Conservation (phyloP, 2,329 filamentous ascomycete species). For the Talaromyces atroroseus region DNA sequence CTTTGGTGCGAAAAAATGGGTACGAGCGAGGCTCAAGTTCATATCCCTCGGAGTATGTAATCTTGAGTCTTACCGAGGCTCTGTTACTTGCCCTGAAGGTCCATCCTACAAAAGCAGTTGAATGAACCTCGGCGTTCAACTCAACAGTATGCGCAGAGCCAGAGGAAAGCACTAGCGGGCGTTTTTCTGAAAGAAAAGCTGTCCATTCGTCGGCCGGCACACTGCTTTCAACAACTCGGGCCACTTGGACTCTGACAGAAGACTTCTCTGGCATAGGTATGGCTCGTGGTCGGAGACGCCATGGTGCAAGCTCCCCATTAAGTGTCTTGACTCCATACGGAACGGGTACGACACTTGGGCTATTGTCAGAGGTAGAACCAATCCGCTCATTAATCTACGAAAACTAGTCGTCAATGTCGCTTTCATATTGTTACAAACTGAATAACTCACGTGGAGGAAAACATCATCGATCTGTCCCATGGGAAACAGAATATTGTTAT, state of each 20-base stretch:
- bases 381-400: conserved; percentile 4
- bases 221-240: conserved; percentile 15
- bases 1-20: conserved; percentile 38
- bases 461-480: conserved; percentile 31
- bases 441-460: conserved; percentile 35
- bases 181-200: neutral
- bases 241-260: conserved; percentile 15
- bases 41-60: conserved; percentile 31
- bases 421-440: neutral
- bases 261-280: conserved; percentile 34
- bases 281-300: conserved; percentile 32
- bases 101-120: conserved; percentile 3
- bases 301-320: conserved; percentile 38
- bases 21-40: conserved; percentile 29
- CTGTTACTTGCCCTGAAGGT: neutral
- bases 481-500: conserved; percentile 21
- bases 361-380: neutral
- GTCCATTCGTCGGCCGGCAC: neutral
- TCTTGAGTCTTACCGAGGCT: conserved; percentile 14
- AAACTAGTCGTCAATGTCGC: neutral
- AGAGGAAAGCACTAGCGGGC: conserved; percentile 14
- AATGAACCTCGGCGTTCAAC: neutral
- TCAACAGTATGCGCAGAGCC: neutral
- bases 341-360: conserved; percentile 14
- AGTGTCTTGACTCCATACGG: conserved; percentile 28